These are phyloP conservation scores for Hibiscus trionum DNA, from an alignment of 345 rosid genomes.

Conservation along the genomic window DNA sequence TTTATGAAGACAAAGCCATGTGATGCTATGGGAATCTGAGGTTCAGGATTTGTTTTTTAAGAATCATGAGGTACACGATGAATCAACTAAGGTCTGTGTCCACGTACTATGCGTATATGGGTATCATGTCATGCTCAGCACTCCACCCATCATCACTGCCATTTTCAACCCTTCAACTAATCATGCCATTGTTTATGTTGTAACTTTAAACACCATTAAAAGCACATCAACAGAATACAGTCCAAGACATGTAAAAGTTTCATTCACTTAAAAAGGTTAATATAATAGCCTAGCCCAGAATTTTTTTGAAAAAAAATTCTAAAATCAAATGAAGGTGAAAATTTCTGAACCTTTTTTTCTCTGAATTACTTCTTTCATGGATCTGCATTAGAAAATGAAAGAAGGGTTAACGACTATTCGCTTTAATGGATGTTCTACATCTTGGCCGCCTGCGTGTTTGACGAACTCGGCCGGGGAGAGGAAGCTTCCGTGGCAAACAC, in stretches of 20 bases:
- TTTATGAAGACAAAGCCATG: no score
- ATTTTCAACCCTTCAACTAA: no score
- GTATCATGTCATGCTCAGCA: no score
- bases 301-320: not conserved
- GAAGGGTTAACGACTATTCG: constrained; percentile 68
- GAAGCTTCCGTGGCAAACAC: constrained; percentile 86
- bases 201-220: no score
- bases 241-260: not conserved
- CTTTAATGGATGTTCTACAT: constrained; percentile 63
- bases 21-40: no score
- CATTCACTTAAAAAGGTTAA: not conserved
- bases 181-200: no score
- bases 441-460: constrained; percentile 75
- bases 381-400: constrained; percentile 24
- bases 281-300: constrained; percentile 9
- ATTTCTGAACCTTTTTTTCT: constrained; percentile 1
- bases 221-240: no score
- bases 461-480: constrained; percentile 81
- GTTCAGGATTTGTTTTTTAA: no score
- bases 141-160: no score
- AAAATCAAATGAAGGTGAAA: not conserved
- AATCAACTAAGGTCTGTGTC: no score
- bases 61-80: no score
- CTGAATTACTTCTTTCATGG: not conserved
- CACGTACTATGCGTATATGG: no score